Base-by-base conservation (phyloP, 371 early-diverging fungal genomes). In the Sporodiniella umbellata region DNA sequence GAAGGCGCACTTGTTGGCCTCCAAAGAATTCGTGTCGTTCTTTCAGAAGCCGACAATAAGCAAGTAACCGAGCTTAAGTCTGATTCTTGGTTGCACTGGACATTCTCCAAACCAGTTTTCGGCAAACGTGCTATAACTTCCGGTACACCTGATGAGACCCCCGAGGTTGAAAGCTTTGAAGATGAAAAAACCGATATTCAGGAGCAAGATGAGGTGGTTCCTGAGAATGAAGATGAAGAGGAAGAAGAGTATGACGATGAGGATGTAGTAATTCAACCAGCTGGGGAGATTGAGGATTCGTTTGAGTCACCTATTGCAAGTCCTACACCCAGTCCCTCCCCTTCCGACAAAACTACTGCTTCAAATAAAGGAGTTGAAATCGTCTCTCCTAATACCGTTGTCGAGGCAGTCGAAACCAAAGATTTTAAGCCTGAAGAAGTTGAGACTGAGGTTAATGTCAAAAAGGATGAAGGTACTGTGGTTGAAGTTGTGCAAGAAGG, bases 1-100 rank as follows among this genome's bases (percentile, higher is more conserved):
- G 65, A 66, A 38, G 75, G 75, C 49, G 60, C 70, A 28, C 52
- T 59, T 53, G 58, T 75, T 33, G 69, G 75, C 60, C 47, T 75
- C 5, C 45, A 38, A 26, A 53, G 64, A 33, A 40, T 66, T 31
- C 55, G 51, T n/a, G 50, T 62, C 24, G 42, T 53, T 15, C 57
- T 48, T 31, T 53, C 56, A 48, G 61, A 55, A 28, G 45, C 54
- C 26, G 53, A 46, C 42, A 64, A 55, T 26, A 64, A 61, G 23
- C 51, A 68, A 49, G 48, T 55, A 8, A 23, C 44, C 18, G 35
- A 38, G 11, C 42, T 70, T 24, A 59, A 59, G 8, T 70, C 75
- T 14, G 72, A 68, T 4, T 31, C 58, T 33, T 71, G 72, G 70
- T 24, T 67, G 40, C 65, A 57, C 22, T 75, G 72, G 75, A 30